Base-by-base conservation (phyloP, 495 filamentous ascomycete species). In the Tuber microsphaerosporum region DNA sequence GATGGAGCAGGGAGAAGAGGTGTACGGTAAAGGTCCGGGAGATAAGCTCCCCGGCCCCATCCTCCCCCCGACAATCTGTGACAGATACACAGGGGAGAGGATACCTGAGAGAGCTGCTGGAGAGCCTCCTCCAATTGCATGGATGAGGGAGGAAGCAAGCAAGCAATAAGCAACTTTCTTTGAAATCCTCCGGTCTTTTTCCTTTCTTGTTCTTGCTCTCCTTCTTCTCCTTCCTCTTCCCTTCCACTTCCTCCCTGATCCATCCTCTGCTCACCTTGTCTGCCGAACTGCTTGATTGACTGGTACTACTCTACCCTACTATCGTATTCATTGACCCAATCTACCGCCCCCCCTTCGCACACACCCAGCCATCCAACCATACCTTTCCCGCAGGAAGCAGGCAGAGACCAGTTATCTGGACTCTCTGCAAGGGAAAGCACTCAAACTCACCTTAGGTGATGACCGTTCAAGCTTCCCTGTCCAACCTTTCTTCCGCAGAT, bases 371-470 rank as follows among this genome's bases (percentile, higher is more conserved):
- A 65, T 65, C 26, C 56, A 65, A 65, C 56, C 56, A 65, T 65
- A 65, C 26, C 56, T 65, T 31, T 65, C 26, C 56, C 56, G 26
- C n/a, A 65, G 56, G 26, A 65, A 65, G 56, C 56, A 65, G 31
- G n/a, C 2, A 22, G 51, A 31, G 56, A 10, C n/a, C 26, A 10
- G 56, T 17, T 31, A 65, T 31, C 56, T n/a, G 71, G 72, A 75
- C 68, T 70, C 56, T 71, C 48, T 71, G 61, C 51, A 56, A 12
- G 20, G 44, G 74, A 72, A 31, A 71, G 42, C 43, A 68, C 51
- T 68, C 48, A 56, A 69, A 79, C 77, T 79, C 61, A 79, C 77
- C 77, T 79, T 73, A 74, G 39, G 44, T 75, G 70, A 73, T 79
- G 56, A 31, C 70, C 61, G 72, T 73, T 75, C 73, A 75, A 79